Evolutionary conservation across 1,284 basidiomycete genomes (phyloP).

Genomic region (Ceratorhiza oryzae-sativae): DNA sequence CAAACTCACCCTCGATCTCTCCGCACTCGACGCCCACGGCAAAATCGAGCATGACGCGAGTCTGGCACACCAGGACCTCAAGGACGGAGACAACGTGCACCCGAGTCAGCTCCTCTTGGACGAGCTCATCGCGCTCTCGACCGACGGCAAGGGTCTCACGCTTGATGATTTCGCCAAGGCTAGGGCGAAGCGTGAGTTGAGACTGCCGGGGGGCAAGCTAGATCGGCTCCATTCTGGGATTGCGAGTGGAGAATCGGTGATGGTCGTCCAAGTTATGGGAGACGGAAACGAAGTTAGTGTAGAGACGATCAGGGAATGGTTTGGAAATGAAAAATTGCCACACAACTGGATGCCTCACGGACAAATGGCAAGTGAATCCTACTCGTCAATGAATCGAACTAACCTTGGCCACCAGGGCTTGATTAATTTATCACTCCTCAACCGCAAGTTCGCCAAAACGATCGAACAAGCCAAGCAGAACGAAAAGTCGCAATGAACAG

Average conservation of each 20-base stretch:
- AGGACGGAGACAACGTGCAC: constrained; percentile 10
- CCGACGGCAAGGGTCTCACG: constrained; percentile 3
- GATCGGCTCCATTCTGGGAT: constrained; percentile 60
- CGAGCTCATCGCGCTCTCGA: constrained; percentile 18
- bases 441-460: background rate
- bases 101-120: background rate
- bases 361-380: background rate
- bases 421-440: background rate
- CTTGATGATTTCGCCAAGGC: constrained; percentile 47
- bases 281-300: constrained; percentile 43
- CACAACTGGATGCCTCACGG: constrained; percentile 44
- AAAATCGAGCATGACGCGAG: constrained; percentile 64
- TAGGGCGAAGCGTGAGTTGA: constrained; percentile 58
- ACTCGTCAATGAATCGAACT: background rate
- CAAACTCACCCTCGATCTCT: constrained; percentile 51
- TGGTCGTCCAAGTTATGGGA: constrained; percentile 59
- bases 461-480: background rate
- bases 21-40: constrained; percentile 53
- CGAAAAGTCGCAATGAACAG: background rate
- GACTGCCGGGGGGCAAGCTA: constrained; percentile 51
- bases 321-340: constrained; percentile 51
- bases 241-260: constrained; percentile 68
- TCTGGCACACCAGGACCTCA: constrained; percentile 55
- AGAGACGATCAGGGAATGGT: constrained; percentile 49
- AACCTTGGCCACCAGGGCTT: constrained; percentile 8